Percentiles rank a stretch among this genome's conserved stretches.
phyloP scores from a whole-genome alignment of 768 basidiomycete genomes.

The Boletus sp. region DNA sequence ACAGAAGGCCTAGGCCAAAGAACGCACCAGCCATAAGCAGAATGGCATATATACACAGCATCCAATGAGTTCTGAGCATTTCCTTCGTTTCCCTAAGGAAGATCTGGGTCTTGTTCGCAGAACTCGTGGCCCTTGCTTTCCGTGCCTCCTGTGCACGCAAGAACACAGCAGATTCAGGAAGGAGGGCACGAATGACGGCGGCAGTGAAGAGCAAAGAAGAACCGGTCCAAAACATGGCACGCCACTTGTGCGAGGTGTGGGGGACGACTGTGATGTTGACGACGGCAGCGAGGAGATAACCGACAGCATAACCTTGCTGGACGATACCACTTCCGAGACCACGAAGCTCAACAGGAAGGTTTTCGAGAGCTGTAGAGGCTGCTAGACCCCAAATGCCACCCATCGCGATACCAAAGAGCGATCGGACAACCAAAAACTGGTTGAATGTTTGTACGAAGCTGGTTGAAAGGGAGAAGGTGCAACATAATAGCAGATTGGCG shows the following conservation, averaged over 20 bases:
- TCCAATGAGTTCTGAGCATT: conserved; percentile 85
- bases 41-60: conserved; percentile 78
- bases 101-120: conserved; percentile 55
- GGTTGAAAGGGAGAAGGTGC: conserved; percentile 71
- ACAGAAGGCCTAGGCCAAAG: neutral
- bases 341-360: conserved; percentile 85
- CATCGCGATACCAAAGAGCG: conserved; percentile 86
- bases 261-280: conserved; percentile 69
- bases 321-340: conserved; percentile 84
- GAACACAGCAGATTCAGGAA: conserved; percentile 83
- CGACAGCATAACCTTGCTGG: conserved; percentile 91
- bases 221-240: conserved; percentile 79
- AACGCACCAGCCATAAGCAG: conserved; percentile 67
- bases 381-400: conserved; percentile 90
- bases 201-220: conserved; percentile 69
- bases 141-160: conserved; percentile 59
- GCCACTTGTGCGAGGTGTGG: conserved; percentile 49
- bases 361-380: conserved; percentile 82
- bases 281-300: conserved; percentile 82
- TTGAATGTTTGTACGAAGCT: conserved; percentile 76
- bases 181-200: conserved; percentile 57
- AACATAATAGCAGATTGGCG: conserved; percentile 67
- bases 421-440: conserved; percentile 78
- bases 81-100: conserved; percentile 71
- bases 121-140: conserved; percentile 34